phyloP scores from a whole-genome alignment of 2,329 filamentous ascomycete species.

The Cladosporium colombiae region DNA sequence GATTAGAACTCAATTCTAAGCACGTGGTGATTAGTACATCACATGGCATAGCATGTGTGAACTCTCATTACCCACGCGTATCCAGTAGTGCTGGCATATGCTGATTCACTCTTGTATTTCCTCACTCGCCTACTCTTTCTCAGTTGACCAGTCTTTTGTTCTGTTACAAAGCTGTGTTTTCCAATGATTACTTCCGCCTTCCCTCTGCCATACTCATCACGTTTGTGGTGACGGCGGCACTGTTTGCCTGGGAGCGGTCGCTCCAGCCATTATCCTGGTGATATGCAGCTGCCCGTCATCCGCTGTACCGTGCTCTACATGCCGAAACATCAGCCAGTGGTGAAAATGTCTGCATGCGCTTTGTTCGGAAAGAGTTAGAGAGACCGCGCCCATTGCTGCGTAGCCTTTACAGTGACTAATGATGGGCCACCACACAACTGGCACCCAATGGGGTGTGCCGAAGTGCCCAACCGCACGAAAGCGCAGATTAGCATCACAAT shows the following conservation, averaged over 20 bases:
- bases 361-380: not conserved
- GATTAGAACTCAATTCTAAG: not conserved
- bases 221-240: not conserved
- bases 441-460: not conserved
- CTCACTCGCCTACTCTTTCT: not conserved
- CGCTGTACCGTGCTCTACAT: not conserved
- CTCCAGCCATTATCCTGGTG: not conserved
- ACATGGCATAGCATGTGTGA: not conserved
- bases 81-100: not conserved
- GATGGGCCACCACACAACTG: not conserved
- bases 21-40: not conserved
- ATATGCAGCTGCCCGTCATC: conserved; percentile 5
- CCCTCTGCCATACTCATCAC: not conserved
- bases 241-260: not conserved
- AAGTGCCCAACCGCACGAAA: not conserved
- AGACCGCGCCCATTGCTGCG: not conserved
- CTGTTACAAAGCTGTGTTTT: not conserved
- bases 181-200: not conserved
- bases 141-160: not conserved
- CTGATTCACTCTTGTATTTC: not conserved
- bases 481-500: not conserved
- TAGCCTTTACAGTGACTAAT: not conserved
- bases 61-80: not conserved
- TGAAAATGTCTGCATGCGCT: not conserved
- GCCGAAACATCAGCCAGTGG: not conserved